Base-by-base conservation (phyloP, 179 eudicot genomes). In the Actinidia chinensis region DNA sequence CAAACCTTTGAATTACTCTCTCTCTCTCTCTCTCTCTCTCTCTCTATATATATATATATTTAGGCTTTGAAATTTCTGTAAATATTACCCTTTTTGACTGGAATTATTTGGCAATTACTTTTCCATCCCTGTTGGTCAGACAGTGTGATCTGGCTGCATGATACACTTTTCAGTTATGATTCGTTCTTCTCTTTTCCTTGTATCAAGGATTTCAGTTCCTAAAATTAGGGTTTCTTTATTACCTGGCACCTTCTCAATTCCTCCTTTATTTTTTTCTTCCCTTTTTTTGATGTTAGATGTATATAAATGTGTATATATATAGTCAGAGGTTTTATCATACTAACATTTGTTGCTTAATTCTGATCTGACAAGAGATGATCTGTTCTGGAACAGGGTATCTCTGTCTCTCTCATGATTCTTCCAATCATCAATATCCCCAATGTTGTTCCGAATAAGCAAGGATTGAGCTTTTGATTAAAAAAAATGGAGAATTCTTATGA, bases 401-500 rank as follows among this genome's bases (percentile, higher is more conserved):
- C 73, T 76, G 63, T 63, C 47, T 44, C 8, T 72, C 47, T 48
- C 46, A 15, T 33, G 63, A 69, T 56, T 68, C 22, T 28, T 25
- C 78, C 20, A 8, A 68, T 28, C 61, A 0, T 48, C 40, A 33
- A 54, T 65, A 12, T 36, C 58, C 61, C 33, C 40, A 36, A n/a
- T n/a, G 70, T 51, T 55, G 71, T 70, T 76, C 70, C 58, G 56
- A 68, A 70, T 56, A 17, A 40, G 72, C 15, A 18, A 77, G 47
- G 25, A 69, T 52, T 28, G 76, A 78, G 47, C 8, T 68, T 33
- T 54, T 66, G 43, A n/a, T n/a, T n/a, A n/a, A n/a, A 64, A 51
- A 85, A 87, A 36, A 88, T 89, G 91, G 90, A 84, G 81, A 74
- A 68, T 72, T 80, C 78, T 22, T 74, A 79, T 42, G 85, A 76